Evolutionary conservation across 176 grass and related monocot genomes (phyloP), one percentile per base, ranked within the genome.

Genomic region (Carex littledalei): DNA sequence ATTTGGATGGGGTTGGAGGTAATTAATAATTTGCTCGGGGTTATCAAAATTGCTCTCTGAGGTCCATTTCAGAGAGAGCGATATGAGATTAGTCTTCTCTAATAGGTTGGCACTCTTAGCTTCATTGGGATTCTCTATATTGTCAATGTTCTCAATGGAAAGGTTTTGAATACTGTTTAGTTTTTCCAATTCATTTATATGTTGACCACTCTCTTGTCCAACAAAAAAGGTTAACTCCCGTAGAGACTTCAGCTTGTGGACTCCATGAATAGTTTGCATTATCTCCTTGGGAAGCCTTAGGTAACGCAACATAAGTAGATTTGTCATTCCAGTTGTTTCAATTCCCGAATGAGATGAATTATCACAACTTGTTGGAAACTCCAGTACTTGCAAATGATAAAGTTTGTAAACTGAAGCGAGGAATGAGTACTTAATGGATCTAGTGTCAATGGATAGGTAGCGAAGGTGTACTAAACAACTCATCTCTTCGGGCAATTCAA

Each of bases 141-240:
- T 76, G 0, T 88, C 82, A 80, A 92, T 77, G 79, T 85, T 61
- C 13, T 32, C 55, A 63, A 91, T 43, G 3, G 37, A 0, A 4
- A 91, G 85, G 3, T 81, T 3, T 3, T 1, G 29, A 1, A 87
- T 13, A 32, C 37, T 5, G 15, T 47, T 89, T 1, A 91, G 71
- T 68, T 76, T 85, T 66, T 66, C 64, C 3, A 91, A 39, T 16
- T 87, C 84, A 17, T 66, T 78, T 81, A 91, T 69, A 1, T 1
- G 53, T 8, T 84, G 79, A 7, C 90, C 90, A 26, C 0, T 5
- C 60, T 65, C 0, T 5, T 83, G 6, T 55, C 85, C 50, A 60
- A 91, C 67, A 47, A 5, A 1, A 63, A 84, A 39, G 4, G 37
- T 39, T 39, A 39, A 6, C 37, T 39, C 37, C 4, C 5, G 37